Evolutionary conservation across 1,139 yeast species (phyloP).

Genomic region (Taphrina betulina): DNA sequence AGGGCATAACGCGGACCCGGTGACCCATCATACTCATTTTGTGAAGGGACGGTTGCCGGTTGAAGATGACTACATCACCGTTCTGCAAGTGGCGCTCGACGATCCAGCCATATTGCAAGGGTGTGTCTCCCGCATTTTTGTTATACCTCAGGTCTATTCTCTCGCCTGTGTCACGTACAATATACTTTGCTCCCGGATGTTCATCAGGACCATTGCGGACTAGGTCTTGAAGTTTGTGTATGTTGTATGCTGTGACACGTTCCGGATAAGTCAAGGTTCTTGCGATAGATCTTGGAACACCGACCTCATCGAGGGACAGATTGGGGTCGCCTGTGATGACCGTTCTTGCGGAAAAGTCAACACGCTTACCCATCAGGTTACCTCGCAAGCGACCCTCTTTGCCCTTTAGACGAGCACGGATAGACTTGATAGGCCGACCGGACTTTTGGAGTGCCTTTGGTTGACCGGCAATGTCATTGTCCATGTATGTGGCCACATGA

Average conservation of each 20-base stretch:
- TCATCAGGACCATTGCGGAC: constrained; percentile 98
- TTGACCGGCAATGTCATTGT: constrained; percentile 99
- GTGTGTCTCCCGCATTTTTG: constrained; percentile 97
- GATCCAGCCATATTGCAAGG: constrained; percentile 97
- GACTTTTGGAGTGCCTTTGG: constrained; percentile 98
- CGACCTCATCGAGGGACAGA: constrained; percentile 94
- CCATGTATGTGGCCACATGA: constrained; percentile 99
- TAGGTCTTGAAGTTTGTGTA: constrained; percentile 83
- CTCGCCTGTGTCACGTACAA: constrained; percentile 96
- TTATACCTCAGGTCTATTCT: constrained; percentile 95
- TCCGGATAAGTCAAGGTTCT: constrained; percentile 95
- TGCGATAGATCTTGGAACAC: constrained; percentile 96
- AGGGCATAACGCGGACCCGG: constrained; percentile 97
- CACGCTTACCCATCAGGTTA: constrained; percentile 99
- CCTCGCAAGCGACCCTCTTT: constrained; percentile 99
- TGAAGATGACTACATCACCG: constrained; percentile 93
- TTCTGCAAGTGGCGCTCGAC: constrained; percentile 98
- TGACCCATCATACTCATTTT: constrained; percentile 99
- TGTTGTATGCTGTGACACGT: constrained; percentile 94
- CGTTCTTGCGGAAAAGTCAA: constrained; percentile 97
- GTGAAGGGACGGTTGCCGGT: constrained; percentile 98
- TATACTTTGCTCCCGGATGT: constrained; percentile 99
- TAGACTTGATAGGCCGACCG: constrained; percentile 97
- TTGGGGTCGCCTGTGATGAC: constrained; percentile 99
- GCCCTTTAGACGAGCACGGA: constrained; percentile 98